phyloP scores from a whole-genome alignment of 129 eudicot species.

The Solidago caesia region DNA sequence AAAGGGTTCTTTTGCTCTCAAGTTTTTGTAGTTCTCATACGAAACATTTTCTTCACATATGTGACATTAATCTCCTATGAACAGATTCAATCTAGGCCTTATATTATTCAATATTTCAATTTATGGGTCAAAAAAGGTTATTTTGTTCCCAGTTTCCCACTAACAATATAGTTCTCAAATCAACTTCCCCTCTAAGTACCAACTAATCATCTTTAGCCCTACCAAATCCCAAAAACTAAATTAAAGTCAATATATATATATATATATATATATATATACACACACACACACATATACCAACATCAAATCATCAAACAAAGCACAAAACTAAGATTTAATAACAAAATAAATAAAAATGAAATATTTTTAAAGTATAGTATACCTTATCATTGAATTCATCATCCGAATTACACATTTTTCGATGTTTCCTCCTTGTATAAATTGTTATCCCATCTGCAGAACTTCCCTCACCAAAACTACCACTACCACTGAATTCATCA shows the following conservation, averaged over 20 bases:
- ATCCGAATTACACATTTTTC: slow-evolving; percentile 23
- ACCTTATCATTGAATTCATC: slow-evolving; percentile 15
- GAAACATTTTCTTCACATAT: too few species aligned
- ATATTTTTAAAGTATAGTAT: not conserved
- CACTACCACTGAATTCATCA: not conserved
- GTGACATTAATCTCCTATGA: too few species aligned
- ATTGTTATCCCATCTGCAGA: slow-evolving; percentile 22
- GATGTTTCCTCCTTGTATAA: slow-evolving; percentile 27
- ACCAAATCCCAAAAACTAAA: not conserved
- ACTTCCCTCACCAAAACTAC: slow-evolving; percentile 13
- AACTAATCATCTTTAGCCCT: not conserved
- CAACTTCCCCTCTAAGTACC: not conserved
- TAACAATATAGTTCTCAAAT: too few species aligned
- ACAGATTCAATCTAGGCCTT: too few species aligned
- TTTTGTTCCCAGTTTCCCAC: too few species aligned
- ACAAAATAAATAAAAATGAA: not conserved
- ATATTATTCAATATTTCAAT: too few species aligned
- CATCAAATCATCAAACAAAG: not conserved
- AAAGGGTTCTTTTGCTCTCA: too few species aligned
- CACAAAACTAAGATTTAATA: not conserved
- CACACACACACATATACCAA: not conserved
- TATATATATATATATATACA: too few species aligned
- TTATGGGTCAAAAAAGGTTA: too few species aligned
- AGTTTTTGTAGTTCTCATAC: too few species aligned
- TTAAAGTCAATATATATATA: too few species aligned